Evolutionary conservation across 1,284 basidiomycete genomes (phyloP).

Genomic region (Flammula alnicola): DNA sequence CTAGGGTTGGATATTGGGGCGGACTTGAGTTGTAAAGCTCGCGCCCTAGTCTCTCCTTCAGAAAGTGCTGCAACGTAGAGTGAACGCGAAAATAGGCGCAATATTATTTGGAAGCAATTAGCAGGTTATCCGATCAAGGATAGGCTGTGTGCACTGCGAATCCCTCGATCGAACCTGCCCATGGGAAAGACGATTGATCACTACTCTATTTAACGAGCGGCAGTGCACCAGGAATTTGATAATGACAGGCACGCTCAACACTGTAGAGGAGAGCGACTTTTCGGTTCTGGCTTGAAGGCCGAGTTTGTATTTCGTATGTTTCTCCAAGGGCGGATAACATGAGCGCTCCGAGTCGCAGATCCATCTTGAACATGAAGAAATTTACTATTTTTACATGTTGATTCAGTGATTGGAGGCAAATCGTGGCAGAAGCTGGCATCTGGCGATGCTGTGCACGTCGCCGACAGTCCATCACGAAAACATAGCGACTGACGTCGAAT

Average conservation of each 20-base stretch:
- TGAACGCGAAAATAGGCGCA: no score
- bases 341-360: no score
- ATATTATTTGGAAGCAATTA: no score
- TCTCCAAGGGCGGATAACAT: no score
- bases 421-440: constrained; percentile 3
- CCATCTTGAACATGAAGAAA: no score
- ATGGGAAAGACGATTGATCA: background rate
- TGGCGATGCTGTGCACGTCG: constrained; percentile 21
- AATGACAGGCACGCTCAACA: background rate
- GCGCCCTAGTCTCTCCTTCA: no score
- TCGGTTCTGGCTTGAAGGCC: background rate
- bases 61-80: no score
- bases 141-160: no score
- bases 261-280: background rate
- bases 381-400: background rate
- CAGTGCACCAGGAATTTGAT: background rate
- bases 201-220: background rate
- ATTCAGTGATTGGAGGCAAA: background rate
- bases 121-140: no score
- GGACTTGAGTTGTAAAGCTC: no score
- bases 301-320: background rate
- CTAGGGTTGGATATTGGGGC: no score
- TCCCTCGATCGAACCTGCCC: no score
- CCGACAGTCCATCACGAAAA: constrained; percentile 10
- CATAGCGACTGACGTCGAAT: constrained; percentile 9